These are phyloP conservation scores for Fusarium devonianum DNA, from an alignment of 2,329 filamentous ascomycete genomes.

Conservation along the genomic window DNA sequence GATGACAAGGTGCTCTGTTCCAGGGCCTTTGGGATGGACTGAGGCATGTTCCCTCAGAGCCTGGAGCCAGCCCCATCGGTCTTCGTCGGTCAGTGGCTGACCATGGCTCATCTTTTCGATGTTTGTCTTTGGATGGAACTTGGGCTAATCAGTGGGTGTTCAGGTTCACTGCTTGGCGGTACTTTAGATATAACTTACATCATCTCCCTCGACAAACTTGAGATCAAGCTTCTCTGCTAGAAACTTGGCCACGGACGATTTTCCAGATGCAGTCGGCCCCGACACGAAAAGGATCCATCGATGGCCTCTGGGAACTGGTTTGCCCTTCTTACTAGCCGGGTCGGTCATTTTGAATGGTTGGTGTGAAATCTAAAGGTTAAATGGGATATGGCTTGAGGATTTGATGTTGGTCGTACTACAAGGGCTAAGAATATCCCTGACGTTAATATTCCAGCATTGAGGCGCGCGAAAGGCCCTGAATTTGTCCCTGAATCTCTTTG, in stretches of 20 bases:
- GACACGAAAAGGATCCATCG: constrained; percentile 31
- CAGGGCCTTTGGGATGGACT: constrained; percentile 16
- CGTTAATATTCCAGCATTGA: too few species aligned
- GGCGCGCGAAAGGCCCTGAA: too few species aligned
- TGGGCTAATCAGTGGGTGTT: not conserved
- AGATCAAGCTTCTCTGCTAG: constrained; percentile 18
- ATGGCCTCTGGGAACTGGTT: constrained; percentile 8
- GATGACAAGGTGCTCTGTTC: constrained; percentile 24
- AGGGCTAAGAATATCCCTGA: too few species aligned
- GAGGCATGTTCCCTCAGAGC: constrained; percentile 15
- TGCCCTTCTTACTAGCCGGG: too few species aligned
- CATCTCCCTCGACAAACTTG: constrained; percentile 26
- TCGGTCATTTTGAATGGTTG: too few species aligned
- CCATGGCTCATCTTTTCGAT: constrained; percentile 27
- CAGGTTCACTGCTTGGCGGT: rapidly evolving
- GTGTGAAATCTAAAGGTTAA: too few species aligned
- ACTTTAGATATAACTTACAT: not conserved
- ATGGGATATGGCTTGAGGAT: too few species aligned
- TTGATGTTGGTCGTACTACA: too few species aligned
- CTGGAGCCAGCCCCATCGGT: constrained; percentile 15
- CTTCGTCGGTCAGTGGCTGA: constrained; percentile 15
- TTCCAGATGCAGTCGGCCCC: constrained; percentile 24
- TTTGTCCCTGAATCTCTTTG: too few species aligned
- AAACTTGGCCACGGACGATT: constrained; percentile 19
- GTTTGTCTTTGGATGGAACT: constrained; percentile 28